A percentile compares a stretch with the other conserved stretches of the same genome.
Conservation (phyloP, 345 rosid species). For the Kandelia obovata region DNA sequence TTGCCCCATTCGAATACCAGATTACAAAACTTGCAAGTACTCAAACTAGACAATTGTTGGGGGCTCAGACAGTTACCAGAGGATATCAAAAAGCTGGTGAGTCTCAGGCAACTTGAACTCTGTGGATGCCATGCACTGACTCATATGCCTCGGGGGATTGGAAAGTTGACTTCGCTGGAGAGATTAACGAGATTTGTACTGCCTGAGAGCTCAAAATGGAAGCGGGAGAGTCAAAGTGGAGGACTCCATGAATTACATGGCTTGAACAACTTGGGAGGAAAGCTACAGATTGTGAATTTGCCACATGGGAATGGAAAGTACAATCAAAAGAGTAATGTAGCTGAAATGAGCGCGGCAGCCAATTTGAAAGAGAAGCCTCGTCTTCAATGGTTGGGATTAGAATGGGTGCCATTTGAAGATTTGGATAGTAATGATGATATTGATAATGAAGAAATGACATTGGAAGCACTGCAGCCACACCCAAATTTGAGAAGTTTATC, state of each 20-base stretch:
- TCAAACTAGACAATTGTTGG: background rate
- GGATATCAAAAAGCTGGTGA: conserved; percentile 6
- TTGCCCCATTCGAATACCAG: background rate
- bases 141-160: conserved; percentile 24
- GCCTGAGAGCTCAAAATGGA: too few species aligned
- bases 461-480: conserved; percentile 18
- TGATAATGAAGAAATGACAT: background rate
- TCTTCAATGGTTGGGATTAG: conserved; percentile 7
- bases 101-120: conserved; percentile 5
- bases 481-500: conserved; percentile 6
- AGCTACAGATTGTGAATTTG: background rate
- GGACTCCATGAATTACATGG: conserved; percentile 17
- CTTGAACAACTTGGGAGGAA: conserved; percentile 16
- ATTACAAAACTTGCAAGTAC: conserved; percentile 16
- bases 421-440: background rate
- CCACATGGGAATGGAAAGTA: background rate
- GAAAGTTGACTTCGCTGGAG: conserved; percentile 18
- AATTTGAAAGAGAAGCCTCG: conserved; percentile 14
- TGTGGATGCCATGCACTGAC: background rate
- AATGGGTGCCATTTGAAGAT: conserved; percentile 4
- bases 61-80: conserved; percentile 8
- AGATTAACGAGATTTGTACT: too few species aligned
- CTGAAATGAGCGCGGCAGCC: background rate
- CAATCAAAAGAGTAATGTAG: background rate
- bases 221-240: background rate